Percentiles rank a stretch among this genome's conserved stretches.
Evolutionary conservation across 2,329 filamentous ascomycete species (phyloP).

Genomic region (Colletotrichum euphorbiae): DNA sequence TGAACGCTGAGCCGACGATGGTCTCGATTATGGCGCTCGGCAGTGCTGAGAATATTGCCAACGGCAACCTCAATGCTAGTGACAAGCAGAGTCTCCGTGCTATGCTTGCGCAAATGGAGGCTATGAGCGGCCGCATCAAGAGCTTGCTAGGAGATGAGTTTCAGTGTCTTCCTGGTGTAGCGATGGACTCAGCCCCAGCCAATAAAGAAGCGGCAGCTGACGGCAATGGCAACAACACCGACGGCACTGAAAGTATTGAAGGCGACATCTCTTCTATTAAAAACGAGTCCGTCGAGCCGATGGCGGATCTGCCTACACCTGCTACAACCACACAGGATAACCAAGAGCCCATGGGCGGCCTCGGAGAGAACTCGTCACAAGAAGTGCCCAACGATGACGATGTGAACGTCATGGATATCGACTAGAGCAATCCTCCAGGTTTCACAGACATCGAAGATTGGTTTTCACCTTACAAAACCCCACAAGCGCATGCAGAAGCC

Average conservation of each 20-base stretch:
- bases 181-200: neutral
- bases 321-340: constrained; percentile 45
- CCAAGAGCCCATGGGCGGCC: constrained; percentile 41
- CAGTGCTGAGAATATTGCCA: constrained; percentile 56
- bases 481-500: neutral
- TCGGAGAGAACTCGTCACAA: constrained; percentile 42
- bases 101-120: constrained; percentile 61
- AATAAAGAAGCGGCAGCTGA: constrained; percentile 22
- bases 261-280: constrained; percentile 20
- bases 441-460: neutral
- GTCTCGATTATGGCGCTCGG: constrained; percentile 62
- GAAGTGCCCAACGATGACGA: constrained; percentile 45
- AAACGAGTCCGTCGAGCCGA: constrained; percentile 36
- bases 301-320: constrained; percentile 37
- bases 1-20: constrained; percentile 57
- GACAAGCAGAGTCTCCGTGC: constrained; percentile 61
- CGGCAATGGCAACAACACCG: constrained; percentile 28
- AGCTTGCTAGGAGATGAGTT: constrained; percentile 49
- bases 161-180: neutral
- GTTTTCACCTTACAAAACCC: neutral
- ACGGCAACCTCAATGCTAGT: constrained; percentile 52
- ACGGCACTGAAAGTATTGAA: constrained; percentile 18
- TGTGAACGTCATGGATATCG: constrained; percentile 55
- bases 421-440: constrained; percentile 43
- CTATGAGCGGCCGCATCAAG: constrained; percentile 56